phyloP scores from a whole-genome alignment of 768 basidiomycete genomes.

The Gloeopeniophorella convolvens region DNA sequence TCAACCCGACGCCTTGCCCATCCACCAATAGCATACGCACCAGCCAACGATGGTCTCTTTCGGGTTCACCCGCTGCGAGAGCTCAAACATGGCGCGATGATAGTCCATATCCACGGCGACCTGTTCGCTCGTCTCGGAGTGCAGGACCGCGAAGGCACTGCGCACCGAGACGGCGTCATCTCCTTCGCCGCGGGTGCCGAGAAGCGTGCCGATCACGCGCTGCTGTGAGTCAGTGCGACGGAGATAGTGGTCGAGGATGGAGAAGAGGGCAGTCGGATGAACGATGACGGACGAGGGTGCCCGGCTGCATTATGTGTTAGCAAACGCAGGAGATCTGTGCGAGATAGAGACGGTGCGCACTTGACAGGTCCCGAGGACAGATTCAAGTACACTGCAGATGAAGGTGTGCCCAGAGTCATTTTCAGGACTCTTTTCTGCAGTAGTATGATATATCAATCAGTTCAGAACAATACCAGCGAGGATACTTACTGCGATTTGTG shows the following conservation, averaged over 20 bases:
- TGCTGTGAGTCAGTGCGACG: constrained; percentile 75
- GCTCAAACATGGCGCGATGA: constrained; percentile 87
- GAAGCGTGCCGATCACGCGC: constrained; percentile 91
- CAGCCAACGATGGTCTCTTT: constrained; percentile 93
- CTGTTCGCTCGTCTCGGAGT: constrained; percentile 87
- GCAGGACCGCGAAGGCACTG: constrained; percentile 85
- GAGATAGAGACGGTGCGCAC: constrained; percentile 26
- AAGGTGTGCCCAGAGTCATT: constrained; percentile 43
- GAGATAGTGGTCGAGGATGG: constrained; percentile 95
- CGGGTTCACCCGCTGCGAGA: constrained; percentile 77
- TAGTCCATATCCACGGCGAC: constrained; percentile 97
- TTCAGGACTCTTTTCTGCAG: constrained; percentile 24
- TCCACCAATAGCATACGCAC: constrained; percentile 38
- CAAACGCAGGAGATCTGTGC: not conserved
- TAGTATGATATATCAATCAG: too few relatives aligned
- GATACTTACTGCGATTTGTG: not conserved
- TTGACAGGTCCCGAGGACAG: constrained; percentile 27
- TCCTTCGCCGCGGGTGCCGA: constrained; percentile 65
- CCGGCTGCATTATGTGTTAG: constrained; percentile 38
- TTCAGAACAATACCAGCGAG: too few relatives aligned
- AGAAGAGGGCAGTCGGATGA: constrained; percentile 88
- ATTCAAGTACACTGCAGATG: constrained; percentile 41
- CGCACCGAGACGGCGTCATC: constrained; percentile 59
- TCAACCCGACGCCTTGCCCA: not conserved
- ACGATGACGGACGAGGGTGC: constrained; percentile 71